A percentile compares a stretch with the other conserved stretches of the same genome.
Evolutionary conservation across 2,329 filamentous ascomycete genomes (phyloP).

Genomic region (Hypoxylon sp.): DNA sequence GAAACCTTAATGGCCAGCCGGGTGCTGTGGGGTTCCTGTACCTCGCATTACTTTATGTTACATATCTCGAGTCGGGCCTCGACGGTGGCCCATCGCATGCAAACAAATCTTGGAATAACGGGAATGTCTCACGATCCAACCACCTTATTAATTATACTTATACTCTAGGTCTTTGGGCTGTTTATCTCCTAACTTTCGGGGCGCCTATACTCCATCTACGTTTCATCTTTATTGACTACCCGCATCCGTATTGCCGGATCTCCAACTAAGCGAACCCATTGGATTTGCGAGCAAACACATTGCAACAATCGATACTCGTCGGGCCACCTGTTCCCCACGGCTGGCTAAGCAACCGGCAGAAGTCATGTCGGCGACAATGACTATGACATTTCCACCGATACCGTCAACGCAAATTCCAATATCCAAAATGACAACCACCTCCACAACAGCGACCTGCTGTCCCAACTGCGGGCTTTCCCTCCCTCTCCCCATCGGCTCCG

Average conservation of each 20-base stretch:
- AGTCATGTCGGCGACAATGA: slow-evolving; percentile 46
- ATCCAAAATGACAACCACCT: slow-evolving; percentile 39
- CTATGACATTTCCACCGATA: slow-evolving; percentile 45
- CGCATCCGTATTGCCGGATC: slow-evolving; percentile 1
- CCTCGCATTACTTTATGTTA: slow-evolving; percentile 9
- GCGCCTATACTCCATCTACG: background rate
- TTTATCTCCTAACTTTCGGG: background rate
- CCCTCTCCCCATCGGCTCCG: slow-evolving; percentile 43
- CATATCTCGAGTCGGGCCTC: slow-evolving; percentile 17
- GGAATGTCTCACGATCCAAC: slow-evolving; percentile 20
- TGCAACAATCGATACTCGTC: background rate
- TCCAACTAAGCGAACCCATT: slow-evolving; percentile 14
- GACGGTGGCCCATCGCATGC: slow-evolving; percentile 13
- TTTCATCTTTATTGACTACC: slow-evolving; percentile 22
- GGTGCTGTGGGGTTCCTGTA: no score
- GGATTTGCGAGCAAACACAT: slow-evolving; percentile 12
- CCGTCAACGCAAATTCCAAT: slow-evolving; percentile 19
- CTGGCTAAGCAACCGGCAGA: slow-evolving; percentile 17
- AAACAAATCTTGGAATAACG: slow-evolving; percentile 7
- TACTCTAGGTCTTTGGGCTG: background rate
- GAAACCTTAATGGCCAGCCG: slow-evolving; percentile 23
- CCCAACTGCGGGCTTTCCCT: slow-evolving; percentile 64
- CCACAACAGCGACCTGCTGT: slow-evolving; percentile 56
- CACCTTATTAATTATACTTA: slow-evolving; percentile 26
- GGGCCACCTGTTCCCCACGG: slow-evolving; percentile 1